Base-by-base conservation (phyloP, 108 stramenopile genomes). In the Cyclotella distinguenda region DNA sequence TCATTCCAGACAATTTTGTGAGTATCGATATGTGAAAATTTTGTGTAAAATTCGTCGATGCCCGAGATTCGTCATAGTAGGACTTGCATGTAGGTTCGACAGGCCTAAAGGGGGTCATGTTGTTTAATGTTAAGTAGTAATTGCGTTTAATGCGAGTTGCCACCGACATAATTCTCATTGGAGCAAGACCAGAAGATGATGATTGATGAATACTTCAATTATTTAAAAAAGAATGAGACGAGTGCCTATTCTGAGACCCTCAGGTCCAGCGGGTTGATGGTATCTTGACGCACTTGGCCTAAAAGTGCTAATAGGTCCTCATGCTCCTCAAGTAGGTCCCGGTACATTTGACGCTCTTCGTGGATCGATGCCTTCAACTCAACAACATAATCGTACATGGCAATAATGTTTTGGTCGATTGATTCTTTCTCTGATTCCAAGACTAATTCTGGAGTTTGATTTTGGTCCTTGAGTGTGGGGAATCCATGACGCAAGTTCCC, bases 271-370 rank as follows among this genome's bases (percentile, higher is more conserved):
- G n/a, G n/a, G 16, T 42, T 42, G 2, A 5, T 4, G 40, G 13
- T 16, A 42, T 48, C 47, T 21, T 48, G 15, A 4, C 2, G 11
- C 21, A 40, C 19, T 46, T 75, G 61, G 13, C 67, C 74, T n/a
- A 76, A 35, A 30, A 92, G 46, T 4, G 90, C 87, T 50, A 92
- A 64, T 12, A 87, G 56, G 25, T 87, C 84, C 12, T 92, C 90
- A 46, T 87, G 81, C 54, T 89, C 88, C 19, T 58, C 48, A 32
- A 87, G 57, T 38, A 87, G 48, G n/a, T 84, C 84, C 42, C 75
- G 62, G 49, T 86, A 84, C 72, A 84, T 76, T 30, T 77, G 60
- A 31, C 90, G 57, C 51, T 89, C 87, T 35, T 87, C 75, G 49
- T 78, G 58, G 22, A 86, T 83, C 36, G 82, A 83, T 33, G 68